These are phyloP conservation scores for Coprinopsis marcescibilis DNA, from an alignment of 768 basidiomycete genomes.

Conservation along the genomic window DNA sequence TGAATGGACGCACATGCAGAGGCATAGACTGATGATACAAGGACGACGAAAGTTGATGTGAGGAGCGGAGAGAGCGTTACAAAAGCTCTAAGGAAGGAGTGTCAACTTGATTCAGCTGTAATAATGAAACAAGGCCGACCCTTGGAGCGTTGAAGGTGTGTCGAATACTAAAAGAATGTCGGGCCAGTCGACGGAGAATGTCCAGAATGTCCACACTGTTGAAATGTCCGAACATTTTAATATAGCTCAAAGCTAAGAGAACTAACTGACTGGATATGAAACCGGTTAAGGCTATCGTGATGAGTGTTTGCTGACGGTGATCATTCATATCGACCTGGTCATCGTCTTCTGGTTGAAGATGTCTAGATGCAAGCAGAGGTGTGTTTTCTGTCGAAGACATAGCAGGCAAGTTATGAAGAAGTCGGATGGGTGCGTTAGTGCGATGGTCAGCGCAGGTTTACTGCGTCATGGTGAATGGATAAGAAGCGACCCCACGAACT, in stretches of 20 bases:
- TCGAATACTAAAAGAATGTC: not conserved
- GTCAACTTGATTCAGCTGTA: not conserved
- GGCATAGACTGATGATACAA: not conserved
- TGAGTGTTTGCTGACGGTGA: not conserved
- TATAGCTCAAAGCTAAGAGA: not conserved
- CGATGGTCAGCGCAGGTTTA: no score
- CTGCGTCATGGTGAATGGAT: no score
- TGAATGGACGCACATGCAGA: not conserved
- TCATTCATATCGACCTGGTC: not conserved
- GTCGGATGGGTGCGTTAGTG: no score
- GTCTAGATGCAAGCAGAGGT: no score
- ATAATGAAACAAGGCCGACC: not conserved
- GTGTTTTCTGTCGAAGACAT: no score
- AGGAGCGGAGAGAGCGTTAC: not conserved
- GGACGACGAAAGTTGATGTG: not conserved
- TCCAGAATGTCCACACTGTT: not conserved
- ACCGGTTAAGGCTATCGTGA: not conserved
- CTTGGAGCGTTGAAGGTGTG: not conserved
- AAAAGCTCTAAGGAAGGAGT: not conserved
- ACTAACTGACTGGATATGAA: not conserved
- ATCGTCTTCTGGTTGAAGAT: not conserved
- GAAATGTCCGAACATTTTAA: not conserved
- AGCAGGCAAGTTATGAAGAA: no score
- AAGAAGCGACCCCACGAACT: no score
- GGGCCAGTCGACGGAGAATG: not conserved